Base-by-base conservation (phyloP, 495 filamentous ascomycete species). In the Penicillium desertorum region DNA sequence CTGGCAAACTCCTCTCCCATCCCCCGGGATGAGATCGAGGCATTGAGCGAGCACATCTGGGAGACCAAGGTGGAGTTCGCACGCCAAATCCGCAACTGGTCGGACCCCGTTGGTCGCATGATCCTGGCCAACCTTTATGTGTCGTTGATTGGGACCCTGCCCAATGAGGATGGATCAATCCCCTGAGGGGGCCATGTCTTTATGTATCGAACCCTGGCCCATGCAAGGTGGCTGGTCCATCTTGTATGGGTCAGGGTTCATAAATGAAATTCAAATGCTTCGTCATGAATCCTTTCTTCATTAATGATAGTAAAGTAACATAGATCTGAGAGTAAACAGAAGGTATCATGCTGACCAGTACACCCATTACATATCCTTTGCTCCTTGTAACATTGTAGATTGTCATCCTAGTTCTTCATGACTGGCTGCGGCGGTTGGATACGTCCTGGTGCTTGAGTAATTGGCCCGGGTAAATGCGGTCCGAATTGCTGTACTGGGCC, bases 401-500 rank as follows among this genome's bases (percentile, higher is more conserved):
- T 5, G 16, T 12, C 16, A 39, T 11, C 16, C 11, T 32, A 53
- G n/a, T 54, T 54, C 42, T 54, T 46, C 42, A 45, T 23, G 4
- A 53, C 57, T 8, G 57, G 34, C 48, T 63, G 23, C 7, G 61
- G 61, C 1, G 57, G 32, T 32, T 57, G 36, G 10, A 63, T 20
- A 1, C 29, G 32, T 7, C 12, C 46, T 4, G 61, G 61, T 3
- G 42, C 51, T 54, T 42, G 43, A 36, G n/a, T n/a, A 11, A 45
- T 20, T 9, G 30, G 16, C 0, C 32, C 43, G 19, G 34, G 30
- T 16, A 36, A 11, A 1, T 16, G 1, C 0, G 61, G 61, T 29
- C 25, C 27, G 19, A 57, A 60, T 2, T 57, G 25, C 45, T 63
- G 53, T 5, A 60, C 32, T 0, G 30, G 29, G 0, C 53, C 61